Evolutionary conservation across 306 rosid genomes (phyloP), one percentile per base, ranked within the genome.

Genomic region (Geum urbanum): DNA sequence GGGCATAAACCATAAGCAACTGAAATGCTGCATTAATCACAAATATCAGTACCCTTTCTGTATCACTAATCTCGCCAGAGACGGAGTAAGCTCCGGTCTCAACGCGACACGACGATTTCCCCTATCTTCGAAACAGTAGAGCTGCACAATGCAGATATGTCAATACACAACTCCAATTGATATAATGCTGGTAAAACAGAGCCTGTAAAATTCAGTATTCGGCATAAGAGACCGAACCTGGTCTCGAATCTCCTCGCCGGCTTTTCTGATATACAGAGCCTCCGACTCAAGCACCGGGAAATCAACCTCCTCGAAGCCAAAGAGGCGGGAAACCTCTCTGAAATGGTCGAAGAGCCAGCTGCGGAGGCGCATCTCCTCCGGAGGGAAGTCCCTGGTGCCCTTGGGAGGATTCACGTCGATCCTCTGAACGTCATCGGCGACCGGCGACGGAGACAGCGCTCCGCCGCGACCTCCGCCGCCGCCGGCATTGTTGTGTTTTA

Each of bases 51-150:
- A 92, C 98, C 98, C 97, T 81, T 88, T 94, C 86, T 94, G 96
- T 59, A 94, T 86, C 79, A 94, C 96, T 69, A 94, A 82, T 84
- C 98, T 88, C 53, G 98, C 98, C 87, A 94, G 64, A 18, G 98
- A 94, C 78, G 98, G 98, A 67, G 97, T 94, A 53, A 94, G 96
- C 84, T 94, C 97, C 7, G 97, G 98, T 84, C 98, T 88, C 82
- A 90, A 75, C 1, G 97, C 97, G 75, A 94, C 98, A 8, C 97
- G 96, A 39, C 96, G 97, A 63, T 94, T 94, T 11, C 97, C 98
- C 5, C 95, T 89, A 80, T 94, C 98, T 84, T 94, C 97, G 70
- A 94, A 94, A 80, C 97, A 94, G 77, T 94, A 90, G 39, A 94
- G 96, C 98, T 94, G 86, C 84, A 83, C 69, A 72, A 71, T 40